Percentiles rank a stretch among this genome's conserved stretches.
phyloP scores from a whole-genome alignment of 768 basidiomycete species.

The Naganishia vaughanmartiniae region DNA sequence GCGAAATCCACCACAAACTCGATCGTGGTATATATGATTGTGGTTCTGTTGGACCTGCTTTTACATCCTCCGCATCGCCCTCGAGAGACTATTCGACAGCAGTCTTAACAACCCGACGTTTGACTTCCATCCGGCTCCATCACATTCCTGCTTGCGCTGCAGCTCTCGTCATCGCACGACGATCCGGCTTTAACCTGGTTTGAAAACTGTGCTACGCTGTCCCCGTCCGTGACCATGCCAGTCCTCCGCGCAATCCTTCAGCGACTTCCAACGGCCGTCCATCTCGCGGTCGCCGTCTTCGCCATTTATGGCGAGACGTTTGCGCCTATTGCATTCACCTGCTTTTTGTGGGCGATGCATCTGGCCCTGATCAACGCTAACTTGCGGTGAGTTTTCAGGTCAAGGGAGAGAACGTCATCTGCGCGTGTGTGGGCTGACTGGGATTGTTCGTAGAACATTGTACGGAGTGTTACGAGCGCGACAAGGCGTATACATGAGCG shows the following conservation, averaged over 20 bases:
- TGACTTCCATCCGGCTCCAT: neutral
- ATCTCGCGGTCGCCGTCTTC: slow-evolving; percentile 35
- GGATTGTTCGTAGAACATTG: neutral
- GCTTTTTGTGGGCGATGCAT: slow-evolving; percentile 33
- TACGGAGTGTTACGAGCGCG: slow-evolving; percentile 35
- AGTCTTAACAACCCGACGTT: neutral
- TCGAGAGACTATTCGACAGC: neutral
- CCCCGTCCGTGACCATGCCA: slow-evolving; percentile 3
- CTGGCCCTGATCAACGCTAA: slow-evolving; percentile 35
- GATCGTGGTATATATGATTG: neutral
- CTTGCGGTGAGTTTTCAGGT: slow-evolving; percentile 31
- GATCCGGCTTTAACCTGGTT: neutral
- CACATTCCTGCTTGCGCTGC: neutral
- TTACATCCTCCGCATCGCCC: neutral
- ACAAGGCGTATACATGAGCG: slow-evolving; percentile 33
- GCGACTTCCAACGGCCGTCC: slow-evolving; percentile 35
- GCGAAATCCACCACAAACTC: neutral
- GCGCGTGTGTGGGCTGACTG: neutral
- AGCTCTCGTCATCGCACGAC: neutral
- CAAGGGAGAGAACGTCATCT: neutral
- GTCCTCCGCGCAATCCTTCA: slow-evolving; percentile 30
- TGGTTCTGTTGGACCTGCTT: neutral
- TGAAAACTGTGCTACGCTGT: neutral
- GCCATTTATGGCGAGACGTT: slow-evolving; percentile 32
- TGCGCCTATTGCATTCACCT: slow-evolving; percentile 30